Conservation (phyloP, 805 yeast genomes). For the Kluyveromyces nonfermentans region DNA sequence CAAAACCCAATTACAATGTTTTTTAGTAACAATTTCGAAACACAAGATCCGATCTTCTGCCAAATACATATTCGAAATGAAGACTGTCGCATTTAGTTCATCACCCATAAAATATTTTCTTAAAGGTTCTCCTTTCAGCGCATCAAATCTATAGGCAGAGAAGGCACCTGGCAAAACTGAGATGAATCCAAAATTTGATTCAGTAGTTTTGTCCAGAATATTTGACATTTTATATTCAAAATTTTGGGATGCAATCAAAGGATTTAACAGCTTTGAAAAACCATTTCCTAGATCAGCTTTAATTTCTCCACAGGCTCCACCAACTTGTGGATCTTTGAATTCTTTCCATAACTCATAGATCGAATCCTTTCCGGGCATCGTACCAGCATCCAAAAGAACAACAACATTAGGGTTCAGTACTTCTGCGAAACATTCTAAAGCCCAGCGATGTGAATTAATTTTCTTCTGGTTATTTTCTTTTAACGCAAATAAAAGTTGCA, state of each 20-base stretch:
- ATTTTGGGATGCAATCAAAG: constrained; percentile 91
- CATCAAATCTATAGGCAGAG: constrained; percentile 83
- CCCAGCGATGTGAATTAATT: constrained; percentile 96
- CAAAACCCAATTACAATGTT: constrained; percentile 61
- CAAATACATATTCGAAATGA: constrained; percentile 91
- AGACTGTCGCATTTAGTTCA: constrained; percentile 68
- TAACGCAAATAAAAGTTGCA: constrained; percentile 80
- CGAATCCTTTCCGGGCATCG: constrained; percentile 78
- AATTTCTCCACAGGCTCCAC: constrained; percentile 98
- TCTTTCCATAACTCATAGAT: constrained; percentile 85
- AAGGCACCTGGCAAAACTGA: constrained; percentile 95
- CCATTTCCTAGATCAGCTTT: constrained; percentile 69
- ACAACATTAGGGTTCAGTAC: constrained; percentile 74
- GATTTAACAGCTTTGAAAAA: constrained; percentile 53
- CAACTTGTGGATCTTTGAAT: constrained; percentile 70
- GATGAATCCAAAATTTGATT: constrained; percentile 88
- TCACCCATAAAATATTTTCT: constrained; percentile 92
- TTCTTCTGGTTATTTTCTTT: constrained; percentile 85
- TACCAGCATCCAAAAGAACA: constrained; percentile 86
- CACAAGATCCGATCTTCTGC: constrained; percentile 96
- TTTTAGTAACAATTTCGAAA: constrained; percentile 89
- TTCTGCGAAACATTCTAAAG: constrained; percentile 85
- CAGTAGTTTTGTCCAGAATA: constrained; percentile 91
- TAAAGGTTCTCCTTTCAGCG: constrained; percentile 75
- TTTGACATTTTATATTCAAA: constrained; percentile 95